Percentiles rank a stretch among this genome's conserved stretches.
phyloP scores from a whole-genome alignment of 75 land plant genomes.

The Sequoiadendron giganteum region DNA sequence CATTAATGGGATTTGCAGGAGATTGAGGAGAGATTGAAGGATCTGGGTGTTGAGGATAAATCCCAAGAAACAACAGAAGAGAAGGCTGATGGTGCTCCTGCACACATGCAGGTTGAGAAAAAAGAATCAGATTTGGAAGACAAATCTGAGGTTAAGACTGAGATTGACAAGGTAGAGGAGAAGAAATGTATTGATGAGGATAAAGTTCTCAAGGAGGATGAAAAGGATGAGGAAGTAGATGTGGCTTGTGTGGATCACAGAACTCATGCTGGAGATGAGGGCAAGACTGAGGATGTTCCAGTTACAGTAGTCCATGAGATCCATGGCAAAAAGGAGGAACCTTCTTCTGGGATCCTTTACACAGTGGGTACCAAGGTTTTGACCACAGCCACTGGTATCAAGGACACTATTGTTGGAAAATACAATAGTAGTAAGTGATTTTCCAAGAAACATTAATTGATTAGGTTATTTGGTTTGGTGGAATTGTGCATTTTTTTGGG shows the following conservation, averaged over 20 bases:
- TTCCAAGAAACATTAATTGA: no score
- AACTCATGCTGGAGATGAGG: neutral
- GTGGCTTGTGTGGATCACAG: neutral
- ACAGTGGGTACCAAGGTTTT: neutral
- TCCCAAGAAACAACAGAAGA: neutral
- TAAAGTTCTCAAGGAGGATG: neutral
- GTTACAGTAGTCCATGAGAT: neutral
- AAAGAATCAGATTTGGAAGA: neutral
- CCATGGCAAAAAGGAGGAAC: neutral
- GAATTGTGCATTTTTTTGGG: no score
- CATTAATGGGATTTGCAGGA: no score
- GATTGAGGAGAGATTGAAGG: no score
- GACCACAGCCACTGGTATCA: neutral
- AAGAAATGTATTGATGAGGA: neutral
- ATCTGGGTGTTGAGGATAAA: no score
- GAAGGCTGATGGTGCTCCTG: neutral
- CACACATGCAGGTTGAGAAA: neutral
- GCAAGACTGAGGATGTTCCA: slow-evolving; percentile 1
- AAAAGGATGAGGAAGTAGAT: neutral
- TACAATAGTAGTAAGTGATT: neutral
- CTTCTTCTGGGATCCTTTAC: neutral
- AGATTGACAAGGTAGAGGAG: neutral
- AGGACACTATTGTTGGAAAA: neutral
- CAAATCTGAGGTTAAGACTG: no score
- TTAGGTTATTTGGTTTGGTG: neutral